phyloP scores from a whole-genome alignment of 164 flowering plant species.

The Euptelea pleiosperma region DNA sequence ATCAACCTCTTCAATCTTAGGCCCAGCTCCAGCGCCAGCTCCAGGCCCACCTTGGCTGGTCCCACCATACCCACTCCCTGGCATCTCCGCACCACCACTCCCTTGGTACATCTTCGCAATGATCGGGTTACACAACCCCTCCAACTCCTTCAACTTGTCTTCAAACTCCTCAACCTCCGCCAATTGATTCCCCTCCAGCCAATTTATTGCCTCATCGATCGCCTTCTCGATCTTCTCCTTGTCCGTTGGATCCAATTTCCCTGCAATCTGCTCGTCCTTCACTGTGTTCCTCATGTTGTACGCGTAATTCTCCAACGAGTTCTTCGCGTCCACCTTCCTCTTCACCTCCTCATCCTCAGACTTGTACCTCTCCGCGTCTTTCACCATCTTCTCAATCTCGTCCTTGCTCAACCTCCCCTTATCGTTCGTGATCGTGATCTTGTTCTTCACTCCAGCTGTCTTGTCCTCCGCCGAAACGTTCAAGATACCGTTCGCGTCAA shows the following conservation, averaged over 20 bases:
- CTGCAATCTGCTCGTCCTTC: conserved; percentile 28
- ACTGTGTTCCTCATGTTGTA: conserved; percentile 36
- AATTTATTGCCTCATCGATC: conserved; percentile 26
- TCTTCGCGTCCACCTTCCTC: conserved; percentile 36
- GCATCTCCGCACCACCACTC: conserved; percentile 23
- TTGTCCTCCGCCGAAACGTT: conserved; percentile 30
- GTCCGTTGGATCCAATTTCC: conserved; percentile 27
- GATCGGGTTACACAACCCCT: conserved; percentile 32
- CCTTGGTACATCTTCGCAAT: conserved; percentile 34
- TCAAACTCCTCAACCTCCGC: conserved; percentile 36
- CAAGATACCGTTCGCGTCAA: conserved; percentile 28
- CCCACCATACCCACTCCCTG: conserved; percentile 11
- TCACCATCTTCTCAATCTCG: conserved; percentile 29
- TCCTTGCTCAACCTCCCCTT: conserved; percentile 29
- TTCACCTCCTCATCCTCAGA: conserved; percentile 27
- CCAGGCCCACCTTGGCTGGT: conserved; percentile 9
- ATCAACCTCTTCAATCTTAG: conserved; percentile 26
- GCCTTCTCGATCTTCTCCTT: conserved; percentile 40
- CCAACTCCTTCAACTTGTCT: conserved; percentile 38
- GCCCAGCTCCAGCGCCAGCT: conserved; percentile 27
- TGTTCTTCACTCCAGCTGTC: conserved; percentile 26
- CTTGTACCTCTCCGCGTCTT: conserved; percentile 24
- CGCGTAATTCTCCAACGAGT: conserved; percentile 33
- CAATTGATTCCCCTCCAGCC: conserved; percentile 36
- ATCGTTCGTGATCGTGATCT: conserved; percentile 25